A percentile compares a stretch with the other conserved stretches of the same genome.
phyloP scores from a whole-genome alignment of 192 early-diverging fungal genomes.

The Coemansia biformis region DNA sequence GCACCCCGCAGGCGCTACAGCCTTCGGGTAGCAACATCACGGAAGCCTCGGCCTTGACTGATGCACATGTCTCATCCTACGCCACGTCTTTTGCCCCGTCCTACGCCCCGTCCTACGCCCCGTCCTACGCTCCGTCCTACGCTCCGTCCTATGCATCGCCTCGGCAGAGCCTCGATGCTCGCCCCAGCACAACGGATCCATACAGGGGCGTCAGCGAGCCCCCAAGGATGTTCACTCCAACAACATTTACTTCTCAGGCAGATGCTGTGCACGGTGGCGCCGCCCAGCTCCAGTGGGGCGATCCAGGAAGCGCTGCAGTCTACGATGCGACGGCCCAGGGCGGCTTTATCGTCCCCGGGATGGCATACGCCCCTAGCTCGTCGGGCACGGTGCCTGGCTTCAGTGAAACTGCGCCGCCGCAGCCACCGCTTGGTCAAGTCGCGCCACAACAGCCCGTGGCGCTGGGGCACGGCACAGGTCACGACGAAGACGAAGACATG shows the following conservation, averaged over 20 bases:
- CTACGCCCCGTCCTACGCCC: too few relatives aligned
- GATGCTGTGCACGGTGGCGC: too few relatives aligned
- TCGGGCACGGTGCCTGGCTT: not conserved
- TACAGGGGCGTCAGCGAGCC: conserved; percentile 9
- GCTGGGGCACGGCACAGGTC: conserved; percentile 1
- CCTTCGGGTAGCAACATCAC: too few relatives aligned
- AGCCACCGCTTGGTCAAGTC: conserved; percentile 1
- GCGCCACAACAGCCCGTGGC: not conserved
- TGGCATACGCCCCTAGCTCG: conserved; percentile 1
- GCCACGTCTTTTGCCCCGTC: too few relatives aligned
- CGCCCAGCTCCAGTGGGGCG: conserved; percentile 34
- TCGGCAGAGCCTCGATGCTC: conserved; percentile 26
- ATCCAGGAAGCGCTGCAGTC: conserved; percentile 5
- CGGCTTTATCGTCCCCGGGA: conserved; percentile 18
- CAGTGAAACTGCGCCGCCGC: not conserved
- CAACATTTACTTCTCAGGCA: conserved; percentile 9
- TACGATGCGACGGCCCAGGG: not conserved
- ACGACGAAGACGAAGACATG: conserved; percentile 47
- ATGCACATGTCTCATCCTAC: too few relatives aligned
- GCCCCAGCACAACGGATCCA: conserved; percentile 6
- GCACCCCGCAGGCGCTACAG: conserved; percentile 1
- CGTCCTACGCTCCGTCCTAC: conserved; percentile 6
- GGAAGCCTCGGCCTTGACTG: too few relatives aligned
- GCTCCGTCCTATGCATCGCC: conserved; percentile 16
- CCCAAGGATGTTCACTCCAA: conserved; percentile 34